Conservation (phyloP, 1,139 yeast species). For the Saccharomyces hybrid region DNA sequence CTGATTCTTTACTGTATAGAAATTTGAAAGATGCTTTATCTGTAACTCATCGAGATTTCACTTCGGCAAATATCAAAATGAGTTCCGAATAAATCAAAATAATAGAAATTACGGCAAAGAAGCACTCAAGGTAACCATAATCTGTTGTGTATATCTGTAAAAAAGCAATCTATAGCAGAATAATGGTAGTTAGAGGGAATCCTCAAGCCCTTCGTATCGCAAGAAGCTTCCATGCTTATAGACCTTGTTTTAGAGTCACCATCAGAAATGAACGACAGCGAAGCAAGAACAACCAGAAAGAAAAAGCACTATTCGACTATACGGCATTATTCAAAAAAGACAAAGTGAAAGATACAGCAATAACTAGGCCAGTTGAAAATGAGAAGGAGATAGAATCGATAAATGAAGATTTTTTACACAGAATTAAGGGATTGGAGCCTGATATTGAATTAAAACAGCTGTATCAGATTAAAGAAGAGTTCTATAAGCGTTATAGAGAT, state of each 20-base stretch:
- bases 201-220: not conserved
- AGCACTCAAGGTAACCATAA: no score
- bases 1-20: not conserved
- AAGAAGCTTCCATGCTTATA: not conserved
- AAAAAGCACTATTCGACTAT: not conserved
- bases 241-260: not conserved
- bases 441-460: conserved; percentile 21
- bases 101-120: no score
- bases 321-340: no score
- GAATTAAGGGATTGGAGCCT: conserved; percentile 26
- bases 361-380: not conserved
- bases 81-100: not conserved
- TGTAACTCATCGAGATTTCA: not conserved
- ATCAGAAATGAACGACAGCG: not conserved
- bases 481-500: conserved; percentile 13
- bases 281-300: not conserved
- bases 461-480: conserved; percentile 16
- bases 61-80: not conserved
- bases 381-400: conserved; percentile 9
- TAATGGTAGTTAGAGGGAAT: not conserved
- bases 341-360: no score
- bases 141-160: not conserved
- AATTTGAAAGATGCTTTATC: not conserved
- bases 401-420: conserved; percentile 9
- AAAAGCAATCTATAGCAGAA: not conserved